phyloP scores from a whole-genome alignment of 2,329 filamentous ascomycete genomes.

The Colletotrichum acutatum region DNA sequence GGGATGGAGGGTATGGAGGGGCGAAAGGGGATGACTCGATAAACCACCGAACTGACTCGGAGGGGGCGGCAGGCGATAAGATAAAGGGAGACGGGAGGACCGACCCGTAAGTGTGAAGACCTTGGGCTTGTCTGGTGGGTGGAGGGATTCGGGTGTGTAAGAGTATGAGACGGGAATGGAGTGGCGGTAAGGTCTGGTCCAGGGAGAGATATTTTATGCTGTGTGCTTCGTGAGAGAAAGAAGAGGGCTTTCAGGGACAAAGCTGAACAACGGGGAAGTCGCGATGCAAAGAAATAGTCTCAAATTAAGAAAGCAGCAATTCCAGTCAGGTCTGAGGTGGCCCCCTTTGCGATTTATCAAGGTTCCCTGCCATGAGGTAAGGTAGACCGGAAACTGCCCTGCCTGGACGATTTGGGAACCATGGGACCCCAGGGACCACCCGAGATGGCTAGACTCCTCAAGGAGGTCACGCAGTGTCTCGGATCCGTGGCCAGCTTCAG shows the following conservation, averaged over 20 bases:
- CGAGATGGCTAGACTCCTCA: not conserved
- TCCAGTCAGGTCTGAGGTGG: not conserved
- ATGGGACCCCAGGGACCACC: not conserved
- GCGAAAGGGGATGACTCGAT: slow-evolving; percentile 29
- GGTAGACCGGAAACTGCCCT: slow-evolving; percentile 10
- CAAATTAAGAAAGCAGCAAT: not conserved
- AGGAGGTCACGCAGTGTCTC: slow-evolving; percentile 35
- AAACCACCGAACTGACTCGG: slow-evolving; percentile 27
- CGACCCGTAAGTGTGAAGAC: not conserved
- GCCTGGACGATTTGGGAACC: not conserved
- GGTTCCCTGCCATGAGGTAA: slow-evolving; percentile 8
- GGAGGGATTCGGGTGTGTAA: no score
- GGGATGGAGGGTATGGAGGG: slow-evolving; percentile 28
- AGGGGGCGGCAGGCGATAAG: slow-evolving; percentile 21
- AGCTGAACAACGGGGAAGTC: not conserved
- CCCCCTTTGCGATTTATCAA: slow-evolving; percentile 28
- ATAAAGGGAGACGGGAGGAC: slow-evolving; percentile 9
- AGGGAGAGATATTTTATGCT: not conserved
- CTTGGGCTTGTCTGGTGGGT: no score
- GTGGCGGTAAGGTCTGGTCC: not conserved
- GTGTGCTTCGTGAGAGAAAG: not conserved
- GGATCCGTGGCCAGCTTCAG: slow-evolving; percentile 34
- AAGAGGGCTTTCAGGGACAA: not conserved
- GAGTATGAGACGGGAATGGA: not conserved
- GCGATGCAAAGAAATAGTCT: not conserved